These are phyloP conservation scores for Gynandropsis gynandra DNA, from an alignment of 345 rosid species.

Conservation along the genomic window DNA sequence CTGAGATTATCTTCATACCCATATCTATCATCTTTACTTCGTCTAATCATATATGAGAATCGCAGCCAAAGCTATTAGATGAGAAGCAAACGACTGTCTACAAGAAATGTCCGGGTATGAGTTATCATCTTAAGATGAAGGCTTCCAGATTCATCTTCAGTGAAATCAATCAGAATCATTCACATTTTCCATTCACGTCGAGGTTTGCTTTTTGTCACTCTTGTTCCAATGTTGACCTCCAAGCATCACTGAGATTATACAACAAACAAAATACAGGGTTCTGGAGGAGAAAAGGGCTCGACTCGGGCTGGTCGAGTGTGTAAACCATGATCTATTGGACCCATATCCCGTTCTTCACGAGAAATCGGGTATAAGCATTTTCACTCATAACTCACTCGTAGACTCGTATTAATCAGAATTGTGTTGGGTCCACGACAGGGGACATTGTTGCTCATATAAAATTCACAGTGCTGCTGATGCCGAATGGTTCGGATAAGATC, in stretches of 20 bases:
- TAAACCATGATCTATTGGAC: slow-evolving; percentile 90
- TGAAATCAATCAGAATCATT: slow-evolving; percentile 74
- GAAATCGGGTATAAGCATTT: slow-evolving; percentile 59
- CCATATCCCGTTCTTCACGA: slow-evolving; percentile 96
- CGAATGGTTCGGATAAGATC: slow-evolving; percentile 89
- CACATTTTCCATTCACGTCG: slow-evolving; percentile 83
- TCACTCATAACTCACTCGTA: neutral
- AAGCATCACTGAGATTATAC: neutral
- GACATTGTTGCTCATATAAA: slow-evolving; percentile 86
- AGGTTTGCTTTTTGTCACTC: slow-evolving; percentile 40
- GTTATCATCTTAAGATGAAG: slow-evolving; percentile 93
- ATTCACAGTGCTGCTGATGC: slow-evolving; percentile 90
- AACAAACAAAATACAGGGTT: slow-evolving; percentile 38
- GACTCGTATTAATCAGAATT: neutral
- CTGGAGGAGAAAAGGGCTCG: slow-evolving; percentile 97
- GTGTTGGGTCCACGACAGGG: slow-evolving; percentile 32
- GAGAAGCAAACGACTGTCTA: slow-evolving; percentile 95
- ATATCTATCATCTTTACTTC: neutral
- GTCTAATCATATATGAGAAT: neutral
- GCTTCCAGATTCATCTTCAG: slow-evolving; percentile 95
- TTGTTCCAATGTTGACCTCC: neutral
- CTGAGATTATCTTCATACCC: too few species aligned
- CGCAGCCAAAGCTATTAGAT: slow-evolving; percentile 86
- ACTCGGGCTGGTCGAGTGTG: slow-evolving; percentile 89
- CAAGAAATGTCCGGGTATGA: slow-evolving; percentile 77